These are phyloP conservation scores for Apiospora aurea DNA, from an alignment of 2,329 filamentous ascomycete genomes.

Conservation along the genomic window DNA sequence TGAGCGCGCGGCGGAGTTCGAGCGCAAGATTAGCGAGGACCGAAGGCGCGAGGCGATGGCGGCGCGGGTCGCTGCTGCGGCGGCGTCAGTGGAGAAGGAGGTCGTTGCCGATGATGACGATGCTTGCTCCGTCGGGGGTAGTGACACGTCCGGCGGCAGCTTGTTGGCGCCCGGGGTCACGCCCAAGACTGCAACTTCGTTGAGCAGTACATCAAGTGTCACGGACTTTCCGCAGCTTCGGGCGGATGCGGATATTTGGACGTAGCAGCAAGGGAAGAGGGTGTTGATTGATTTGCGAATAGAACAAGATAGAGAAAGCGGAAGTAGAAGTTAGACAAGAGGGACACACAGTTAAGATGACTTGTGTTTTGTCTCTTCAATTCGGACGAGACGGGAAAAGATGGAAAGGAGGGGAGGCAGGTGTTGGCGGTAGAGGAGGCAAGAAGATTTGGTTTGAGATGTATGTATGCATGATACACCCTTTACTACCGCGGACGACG, in stretches of 20 bases:
- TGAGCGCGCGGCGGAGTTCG: conserved; percentile 26
- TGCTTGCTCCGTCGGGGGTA: not conserved
- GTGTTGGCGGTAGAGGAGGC: not conserved
- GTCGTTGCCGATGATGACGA: not conserved
- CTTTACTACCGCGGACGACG: not conserved
- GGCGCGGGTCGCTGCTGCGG: not conserved
- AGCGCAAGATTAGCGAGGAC: not conserved
- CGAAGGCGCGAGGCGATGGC: not conserved
- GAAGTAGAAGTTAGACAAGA: not conserved
- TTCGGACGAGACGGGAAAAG: no score
- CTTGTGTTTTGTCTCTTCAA: not conserved
- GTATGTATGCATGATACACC: not conserved
- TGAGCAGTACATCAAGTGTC: conserved; percentile 10
- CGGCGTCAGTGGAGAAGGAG: not conserved
- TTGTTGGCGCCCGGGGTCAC: not conserved
- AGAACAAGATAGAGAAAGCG: not conserved
- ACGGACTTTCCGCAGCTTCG: not conserved
- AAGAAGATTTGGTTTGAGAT: no score
- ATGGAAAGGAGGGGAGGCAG: not conserved
- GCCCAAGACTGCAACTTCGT: not conserved
- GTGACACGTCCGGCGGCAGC: not conserved
- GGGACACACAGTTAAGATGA: not conserved
- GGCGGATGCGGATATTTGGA: conserved; percentile 2
- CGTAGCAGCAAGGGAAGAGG: not conserved
- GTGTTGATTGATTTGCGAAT: not conserved